A percentile compares a stretch with the other conserved stretches of the same genome.
Conservation (phyloP, 169 alveolate species). For the Amoebophrya sp. region DNA sequence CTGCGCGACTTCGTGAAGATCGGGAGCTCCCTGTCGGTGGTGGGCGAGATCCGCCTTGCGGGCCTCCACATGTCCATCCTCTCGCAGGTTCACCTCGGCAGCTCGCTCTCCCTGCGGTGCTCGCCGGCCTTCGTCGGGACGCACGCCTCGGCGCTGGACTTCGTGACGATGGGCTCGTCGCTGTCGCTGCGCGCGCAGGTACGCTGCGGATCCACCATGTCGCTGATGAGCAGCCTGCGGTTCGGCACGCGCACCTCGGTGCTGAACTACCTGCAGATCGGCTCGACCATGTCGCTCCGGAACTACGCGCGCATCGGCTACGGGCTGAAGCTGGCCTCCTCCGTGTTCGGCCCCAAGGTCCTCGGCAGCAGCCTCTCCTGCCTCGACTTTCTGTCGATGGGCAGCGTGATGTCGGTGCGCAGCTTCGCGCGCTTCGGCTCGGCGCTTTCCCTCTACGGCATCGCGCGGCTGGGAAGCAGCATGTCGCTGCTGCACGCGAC, state of each 20-base stretch:
- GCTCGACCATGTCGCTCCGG: neutral
- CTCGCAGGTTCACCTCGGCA: neutral
- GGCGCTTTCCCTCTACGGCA: neutral
- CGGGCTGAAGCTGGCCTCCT: no score
- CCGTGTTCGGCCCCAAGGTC: neutral
- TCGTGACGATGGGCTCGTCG: neutral
- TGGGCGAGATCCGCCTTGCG: neutral
- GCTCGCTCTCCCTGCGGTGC: neutral
- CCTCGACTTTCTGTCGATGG: neutral
- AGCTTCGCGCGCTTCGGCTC: neutral
- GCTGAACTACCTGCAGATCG: neutral
- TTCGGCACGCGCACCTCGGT: neutral
- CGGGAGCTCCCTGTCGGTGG: neutral
- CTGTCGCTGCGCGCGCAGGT: neutral
- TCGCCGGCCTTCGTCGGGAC: neutral
- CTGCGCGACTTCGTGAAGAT: neutral
- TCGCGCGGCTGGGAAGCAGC: conserved; percentile 3
- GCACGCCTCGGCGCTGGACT: neutral
- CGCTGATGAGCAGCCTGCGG: neutral
- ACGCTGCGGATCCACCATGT: neutral
- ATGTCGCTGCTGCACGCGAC: neutral
- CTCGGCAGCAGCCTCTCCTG: neutral
- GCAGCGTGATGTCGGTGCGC: neutral
- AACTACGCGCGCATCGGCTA: neutral
- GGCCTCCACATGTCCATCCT: neutral